Evolutionary conservation across 352 stramenopile genomes (phyloP).

Genomic region (Phytophthora pisi): DNA sequence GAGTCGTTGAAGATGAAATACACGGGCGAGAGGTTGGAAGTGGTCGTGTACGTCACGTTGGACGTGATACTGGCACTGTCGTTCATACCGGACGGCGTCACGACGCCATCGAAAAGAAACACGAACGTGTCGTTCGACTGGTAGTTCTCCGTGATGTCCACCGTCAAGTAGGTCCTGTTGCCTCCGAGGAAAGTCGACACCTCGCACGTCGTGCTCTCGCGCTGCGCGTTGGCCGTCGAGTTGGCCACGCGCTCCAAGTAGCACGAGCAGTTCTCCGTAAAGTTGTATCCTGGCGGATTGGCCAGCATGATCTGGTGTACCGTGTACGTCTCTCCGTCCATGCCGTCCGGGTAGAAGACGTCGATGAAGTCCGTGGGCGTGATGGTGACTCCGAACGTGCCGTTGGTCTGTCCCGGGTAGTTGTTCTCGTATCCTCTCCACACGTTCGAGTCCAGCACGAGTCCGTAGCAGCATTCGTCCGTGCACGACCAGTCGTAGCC

Average conservation of each 20-base stretch:
- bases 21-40: slow-evolving; percentile 64
- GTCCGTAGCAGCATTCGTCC: slow-evolving; percentile 73
- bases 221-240: slow-evolving; percentile 20
- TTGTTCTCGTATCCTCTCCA: slow-evolving; percentile 63
- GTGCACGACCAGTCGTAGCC: slow-evolving; percentile 69
- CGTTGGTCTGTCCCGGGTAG: slow-evolving; percentile 74
- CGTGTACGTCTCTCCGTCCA: slow-evolving; percentile 54
- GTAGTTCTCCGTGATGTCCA: slow-evolving; percentile 62
- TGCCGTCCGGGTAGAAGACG: slow-evolving; percentile 60
- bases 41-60: slow-evolving; percentile 52
- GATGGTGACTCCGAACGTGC: slow-evolving; percentile 76
- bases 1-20: slow-evolving; percentile 81
- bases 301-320: slow-evolving; percentile 81
- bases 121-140: slow-evolving; percentile 66
- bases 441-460: slow-evolving; percentile 74
- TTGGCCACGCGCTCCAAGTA: slow-evolving; percentile 36
- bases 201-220: slow-evolving; percentile 44
- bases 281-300: slow-evolving; percentile 68
- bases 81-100: slow-evolving; percentile 65
- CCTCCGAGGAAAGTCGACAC: slow-evolving; percentile 50
- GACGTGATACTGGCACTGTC: slow-evolving; percentile 31
- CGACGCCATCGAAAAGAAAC: slow-evolving; percentile 69
- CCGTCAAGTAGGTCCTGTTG: slow-evolving; percentile 66
- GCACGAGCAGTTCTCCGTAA: slow-evolving; percentile 54
- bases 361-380: slow-evolving; percentile 72